Base-by-base conservation (phyloP, 2,329 filamentous ascomycete genomes). In the Furcasterigmium furcatum region DNA sequence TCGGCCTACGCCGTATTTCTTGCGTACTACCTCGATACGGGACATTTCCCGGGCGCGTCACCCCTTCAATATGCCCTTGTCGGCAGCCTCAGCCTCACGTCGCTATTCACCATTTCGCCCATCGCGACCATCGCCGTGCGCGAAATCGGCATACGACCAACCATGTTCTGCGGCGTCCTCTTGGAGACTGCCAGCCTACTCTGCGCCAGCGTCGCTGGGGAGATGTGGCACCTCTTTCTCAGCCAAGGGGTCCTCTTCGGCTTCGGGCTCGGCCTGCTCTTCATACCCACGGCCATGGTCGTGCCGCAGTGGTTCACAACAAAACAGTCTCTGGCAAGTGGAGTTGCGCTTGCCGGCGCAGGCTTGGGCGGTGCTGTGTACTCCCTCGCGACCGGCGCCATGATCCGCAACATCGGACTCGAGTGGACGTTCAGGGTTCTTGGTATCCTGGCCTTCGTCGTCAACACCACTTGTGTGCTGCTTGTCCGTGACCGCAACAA, bases 291-390 rank as follows among this genome's bases (percentile, higher is more conserved):
- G 4, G 76, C 80, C 1, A 74, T 73, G 1, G 72, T 84, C 2
- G 64, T 79, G 0, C 74, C 81, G 1, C 80, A 84, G 52, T 85
- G 81, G 80, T 85, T 85, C 50, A 68, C 68, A 1, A 77, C 70
- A 3, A 65, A 66, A 14, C 67, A 79, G 1, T 76, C 71, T 19
- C 66, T 85, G 2, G 80, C 80, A 2, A 83, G 80, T 48, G 80
- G 79, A 0, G 69, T 83, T 18, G 61, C 72, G 0, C 69, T 77
- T 1, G 71, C 73, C 0, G 80, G 80, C 0, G 72, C 70, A 32
- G 80, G 81, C 0, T 46, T 62, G 0, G 59, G 60, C 4, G 60
- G 60, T 1, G 41, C 59, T 3, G 44, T 52, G 0, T 61, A 61
- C 41, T 52, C 49, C 2, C 47, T 62, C 4, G 50, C 49, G 4